A percentile compares a stretch with the other conserved stretches of the same genome.
These are phyloP conservation scores for Chrysanthemum seticuspe DNA, from an alignment of 129 eudicot species.

Conservation along the genomic window DNA sequence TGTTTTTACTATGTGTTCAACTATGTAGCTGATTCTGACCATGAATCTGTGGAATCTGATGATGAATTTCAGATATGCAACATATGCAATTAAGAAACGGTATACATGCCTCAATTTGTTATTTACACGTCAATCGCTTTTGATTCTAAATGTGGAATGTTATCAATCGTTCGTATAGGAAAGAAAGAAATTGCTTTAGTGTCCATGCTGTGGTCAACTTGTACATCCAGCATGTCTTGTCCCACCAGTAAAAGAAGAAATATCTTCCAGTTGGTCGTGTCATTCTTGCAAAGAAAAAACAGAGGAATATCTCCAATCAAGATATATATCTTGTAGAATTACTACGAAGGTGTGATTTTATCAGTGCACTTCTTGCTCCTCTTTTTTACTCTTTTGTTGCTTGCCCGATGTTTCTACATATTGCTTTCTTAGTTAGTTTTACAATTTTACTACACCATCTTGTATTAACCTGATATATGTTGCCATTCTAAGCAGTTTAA, in stretches of 20 bases:
- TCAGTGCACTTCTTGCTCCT: slow-evolving; percentile 10
- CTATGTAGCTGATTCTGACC: too few species aligned
- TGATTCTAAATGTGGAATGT: slow-evolving; percentile 4
- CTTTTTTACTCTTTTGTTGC: not conserved
- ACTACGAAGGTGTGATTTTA: slow-evolving; percentile 49
- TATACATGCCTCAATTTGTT: slow-evolving; percentile 21
- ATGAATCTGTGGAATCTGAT: too few species aligned
- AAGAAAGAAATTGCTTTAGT: slow-evolving; percentile 86
- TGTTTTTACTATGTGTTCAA: too few species aligned
- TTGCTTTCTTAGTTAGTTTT: too few species aligned
- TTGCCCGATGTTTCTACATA: too few species aligned
- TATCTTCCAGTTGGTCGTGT: slow-evolving; percentile 80
- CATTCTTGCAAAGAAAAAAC: slow-evolving; percentile 92
- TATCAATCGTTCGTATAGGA: slow-evolving; percentile 48
- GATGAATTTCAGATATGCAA: slow-evolving; percentile 97
- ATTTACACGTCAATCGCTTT: slow-evolving; percentile 13
- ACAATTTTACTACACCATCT: too few species aligned
- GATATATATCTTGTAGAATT: slow-evolving; percentile 68
- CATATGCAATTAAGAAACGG: slow-evolving; percentile 89
- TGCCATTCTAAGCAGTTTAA: too few species aligned
- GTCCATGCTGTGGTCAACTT: slow-evolving; percentile 87
- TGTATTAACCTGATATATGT: too few species aligned
- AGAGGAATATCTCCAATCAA: slow-evolving; percentile 82
- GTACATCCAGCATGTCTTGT: slow-evolving; percentile 78
- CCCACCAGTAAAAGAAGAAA: slow-evolving; percentile 69